phyloP scores from a whole-genome alignment of 352 stramenopile species.

The Phytophthora cryptogea region DNA sequence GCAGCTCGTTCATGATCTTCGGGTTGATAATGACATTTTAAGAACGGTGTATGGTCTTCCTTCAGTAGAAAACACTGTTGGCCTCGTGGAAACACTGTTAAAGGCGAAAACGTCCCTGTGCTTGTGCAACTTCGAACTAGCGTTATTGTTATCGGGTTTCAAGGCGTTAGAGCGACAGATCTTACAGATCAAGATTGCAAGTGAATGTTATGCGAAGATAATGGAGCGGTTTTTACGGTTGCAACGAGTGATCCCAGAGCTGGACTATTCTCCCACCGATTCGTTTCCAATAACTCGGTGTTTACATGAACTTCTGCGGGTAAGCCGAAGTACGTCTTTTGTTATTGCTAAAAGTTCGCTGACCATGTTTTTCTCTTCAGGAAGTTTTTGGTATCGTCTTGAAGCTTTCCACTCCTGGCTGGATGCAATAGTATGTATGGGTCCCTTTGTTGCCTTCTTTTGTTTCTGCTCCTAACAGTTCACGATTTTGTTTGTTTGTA shows the following conservation, averaged over 20 bases:
- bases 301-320: slow-evolving; percentile 29
- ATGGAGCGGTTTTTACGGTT: slow-evolving; percentile 34
- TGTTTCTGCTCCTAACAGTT: not conserved
- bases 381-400: slow-evolving; percentile 36
- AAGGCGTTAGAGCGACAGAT: slow-evolving; percentile 24
- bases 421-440: slow-evolving; percentile 37
- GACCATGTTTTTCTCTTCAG: slow-evolving; percentile 14
- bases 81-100: slow-evolving; percentile 30
- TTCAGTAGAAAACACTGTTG: slow-evolving; percentile 7
- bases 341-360: not conserved
- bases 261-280: slow-evolving; percentile 48
- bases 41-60: slow-evolving; percentile 22
- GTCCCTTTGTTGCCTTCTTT: not conserved
- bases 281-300: slow-evolving; percentile 25
- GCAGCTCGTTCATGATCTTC: slow-evolving; percentile 23
- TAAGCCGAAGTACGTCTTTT: slow-evolving; percentile 9
- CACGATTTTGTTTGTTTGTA: not conserved
- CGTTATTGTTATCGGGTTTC: slow-evolving; percentile 52
- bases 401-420: slow-evolving; percentile 37
- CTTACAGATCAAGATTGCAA: slow-evolving; percentile 24
- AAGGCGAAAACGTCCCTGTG: slow-evolving; percentile 27
- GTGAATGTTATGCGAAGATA: slow-evolving; percentile 18
- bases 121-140: slow-evolving; percentile 52
- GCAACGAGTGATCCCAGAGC: slow-evolving; percentile 44
- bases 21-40: slow-evolving; percentile 1